phyloP scores from a whole-genome alignment of 805 yeast species.

The Myxozyma lipomycoides region DNA sequence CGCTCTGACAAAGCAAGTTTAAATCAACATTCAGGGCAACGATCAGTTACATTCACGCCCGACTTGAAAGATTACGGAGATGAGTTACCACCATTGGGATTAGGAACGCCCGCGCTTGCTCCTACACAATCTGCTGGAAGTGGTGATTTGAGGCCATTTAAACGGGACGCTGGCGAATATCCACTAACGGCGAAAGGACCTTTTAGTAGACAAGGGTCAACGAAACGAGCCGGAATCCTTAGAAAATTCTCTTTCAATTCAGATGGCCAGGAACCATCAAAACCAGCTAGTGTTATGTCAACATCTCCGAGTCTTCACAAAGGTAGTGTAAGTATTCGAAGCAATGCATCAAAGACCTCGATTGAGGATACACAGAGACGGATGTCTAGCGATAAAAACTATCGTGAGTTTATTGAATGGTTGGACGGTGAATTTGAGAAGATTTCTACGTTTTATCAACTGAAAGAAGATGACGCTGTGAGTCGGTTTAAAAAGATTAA shows the following conservation, averaged over 20 bases:
- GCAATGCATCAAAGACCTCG: slow-evolving; percentile 3
- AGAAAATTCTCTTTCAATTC: not conserved
- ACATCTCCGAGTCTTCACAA: not conserved
- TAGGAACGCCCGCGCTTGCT: slow-evolving; percentile 21
- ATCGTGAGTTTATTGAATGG: slow-evolving; percentile 59
- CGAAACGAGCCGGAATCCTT: not conserved
- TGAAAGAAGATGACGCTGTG: slow-evolving; percentile 56
- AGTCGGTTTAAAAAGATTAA: slow-evolving; percentile 59
- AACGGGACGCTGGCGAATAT: not conserved
- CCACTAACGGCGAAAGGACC: not conserved
- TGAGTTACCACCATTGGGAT: slow-evolving; percentile 9
- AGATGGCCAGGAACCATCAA: not conserved
- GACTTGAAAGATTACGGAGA: slow-evolving; percentile 3
- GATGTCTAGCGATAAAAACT: slow-evolving; percentile 33
- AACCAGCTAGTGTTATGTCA: not conserved
- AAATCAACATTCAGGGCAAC: not conserved
- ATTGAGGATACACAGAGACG: slow-evolving; percentile 7
- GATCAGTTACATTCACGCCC: slow-evolving; percentile 20
- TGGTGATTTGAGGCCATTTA: no score
- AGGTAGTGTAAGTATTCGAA: not conserved
- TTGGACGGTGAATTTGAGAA: slow-evolving; percentile 56
- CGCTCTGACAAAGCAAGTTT: not conserved
- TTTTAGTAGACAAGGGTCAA: not conserved
- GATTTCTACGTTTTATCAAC: slow-evolving; percentile 58
- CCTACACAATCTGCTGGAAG: no score